Conservation (phyloP, 192 early-diverging fungal species). For the Coemansia sp. region DNA sequence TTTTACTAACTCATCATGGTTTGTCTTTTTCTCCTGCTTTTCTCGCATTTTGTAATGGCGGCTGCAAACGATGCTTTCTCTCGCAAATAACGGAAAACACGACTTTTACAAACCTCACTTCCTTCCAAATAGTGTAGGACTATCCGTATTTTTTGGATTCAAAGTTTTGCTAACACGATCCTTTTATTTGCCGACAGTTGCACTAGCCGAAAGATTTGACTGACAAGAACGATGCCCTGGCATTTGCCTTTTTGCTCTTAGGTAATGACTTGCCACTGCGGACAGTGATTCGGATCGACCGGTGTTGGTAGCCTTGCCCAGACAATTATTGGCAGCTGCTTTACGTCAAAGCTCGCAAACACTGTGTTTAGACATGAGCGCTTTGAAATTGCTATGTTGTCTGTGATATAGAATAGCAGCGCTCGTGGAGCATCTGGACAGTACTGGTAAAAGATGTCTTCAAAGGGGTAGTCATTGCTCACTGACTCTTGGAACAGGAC, state of each 20-base stretch:
- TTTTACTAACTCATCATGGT: too few species aligned
- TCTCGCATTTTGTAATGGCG: too few species aligned
- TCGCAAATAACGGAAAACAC: too few species aligned
- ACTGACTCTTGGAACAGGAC: slow-evolving; percentile 38
- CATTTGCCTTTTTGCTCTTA: background rate
- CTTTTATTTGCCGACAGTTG: too few species aligned
- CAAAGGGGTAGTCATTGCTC: slow-evolving; percentile 39
- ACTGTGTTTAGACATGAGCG: slow-evolving; percentile 16
- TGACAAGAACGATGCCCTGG: too few species aligned
- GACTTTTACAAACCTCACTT: too few species aligned
- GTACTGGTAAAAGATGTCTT: slow-evolving; percentile 48
- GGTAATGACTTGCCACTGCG: slow-evolving; percentile 22
- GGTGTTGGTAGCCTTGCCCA: slow-evolving; percentile 33
- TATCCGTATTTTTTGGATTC: too few species aligned
- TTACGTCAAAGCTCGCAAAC: slow-evolving; percentile 12
- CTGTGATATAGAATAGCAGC: slow-evolving; percentile 40
- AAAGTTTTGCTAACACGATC: too few species aligned
- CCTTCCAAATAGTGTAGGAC: too few species aligned
- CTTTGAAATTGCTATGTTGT: slow-evolving; percentile 32
- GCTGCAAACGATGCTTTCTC: too few species aligned
- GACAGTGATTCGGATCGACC: slow-evolving; percentile 8
- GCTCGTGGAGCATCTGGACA: slow-evolving; percentile 37
- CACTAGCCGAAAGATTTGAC: too few species aligned
- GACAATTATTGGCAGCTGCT: slow-evolving; percentile 26
- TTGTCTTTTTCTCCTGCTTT: too few species aligned